These are phyloP conservation scores for Pichia sp. DNA, from an alignment of 1,139 yeast species.

Conservation along the genomic window DNA sequence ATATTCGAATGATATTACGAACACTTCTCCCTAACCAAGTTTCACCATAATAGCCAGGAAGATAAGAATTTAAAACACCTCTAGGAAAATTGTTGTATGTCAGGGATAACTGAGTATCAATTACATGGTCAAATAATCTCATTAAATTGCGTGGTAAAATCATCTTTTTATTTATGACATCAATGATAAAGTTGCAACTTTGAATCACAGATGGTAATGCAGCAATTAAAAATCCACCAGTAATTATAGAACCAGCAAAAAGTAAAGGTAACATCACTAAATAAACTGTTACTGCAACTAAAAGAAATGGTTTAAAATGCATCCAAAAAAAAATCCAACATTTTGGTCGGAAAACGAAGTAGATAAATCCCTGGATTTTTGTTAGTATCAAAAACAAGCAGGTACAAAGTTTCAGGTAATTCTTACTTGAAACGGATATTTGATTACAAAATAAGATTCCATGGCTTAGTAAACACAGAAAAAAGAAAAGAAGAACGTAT, in stretches of 20 bases:
- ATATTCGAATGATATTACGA: conserved; percentile 22
- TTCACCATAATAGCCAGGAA: conserved; percentile 36
- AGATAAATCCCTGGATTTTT: conserved; percentile 22
- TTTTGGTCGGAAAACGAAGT: conserved; percentile 19
- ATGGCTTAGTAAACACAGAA: too few species aligned
- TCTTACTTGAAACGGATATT: too few species aligned
- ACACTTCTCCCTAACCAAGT: conserved; percentile 31
- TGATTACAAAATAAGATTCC: too few species aligned
- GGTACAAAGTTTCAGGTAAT: too few species aligned
- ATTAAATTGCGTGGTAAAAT: conserved; percentile 55
- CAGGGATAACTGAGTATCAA: conserved; percentile 36
- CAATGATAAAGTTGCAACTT: conserved; percentile 45
- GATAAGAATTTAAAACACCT: conserved; percentile 39
- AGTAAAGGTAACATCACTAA: conserved; percentile 39
- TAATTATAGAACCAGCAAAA: conserved; percentile 49
- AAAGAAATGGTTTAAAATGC: conserved; percentile 43
- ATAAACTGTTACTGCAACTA: conserved; percentile 41
- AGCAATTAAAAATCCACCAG: conserved; percentile 41
- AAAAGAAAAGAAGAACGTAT: too few species aligned
- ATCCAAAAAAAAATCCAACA: conserved; percentile 24
- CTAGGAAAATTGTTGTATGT: conserved; percentile 19
- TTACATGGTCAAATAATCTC: conserved; percentile 51
- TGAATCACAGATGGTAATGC: conserved; percentile 38
- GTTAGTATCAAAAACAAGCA: too few species aligned
- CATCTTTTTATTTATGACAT: conserved; percentile 41